phyloP scores from a whole-genome alignment of 768 basidiomycete species.

The Phanerochaete sordida region DNA sequence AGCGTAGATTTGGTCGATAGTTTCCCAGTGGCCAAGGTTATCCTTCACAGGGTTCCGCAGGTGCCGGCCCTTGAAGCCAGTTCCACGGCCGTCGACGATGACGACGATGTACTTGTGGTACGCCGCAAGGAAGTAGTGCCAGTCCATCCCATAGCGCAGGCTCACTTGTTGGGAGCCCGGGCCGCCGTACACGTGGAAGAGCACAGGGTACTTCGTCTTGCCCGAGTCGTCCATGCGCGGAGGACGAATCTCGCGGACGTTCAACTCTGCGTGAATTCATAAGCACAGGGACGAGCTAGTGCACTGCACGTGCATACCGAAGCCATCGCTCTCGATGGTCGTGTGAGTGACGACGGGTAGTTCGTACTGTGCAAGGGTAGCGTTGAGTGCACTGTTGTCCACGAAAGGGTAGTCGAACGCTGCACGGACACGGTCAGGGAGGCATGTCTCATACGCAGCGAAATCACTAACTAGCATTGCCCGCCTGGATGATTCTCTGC shows the following conservation, averaged over 20 bases:
- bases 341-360: slow-evolving; percentile 64
- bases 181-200: slow-evolving; percentile 94
- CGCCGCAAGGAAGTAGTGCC: slow-evolving; percentile 85
- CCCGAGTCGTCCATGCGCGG: slow-evolving; percentile 93
- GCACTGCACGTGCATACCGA: slow-evolving; percentile 38
- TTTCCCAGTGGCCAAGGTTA: slow-evolving; percentile 88
- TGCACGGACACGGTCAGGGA: slow-evolving; percentile 26
- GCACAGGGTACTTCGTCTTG: slow-evolving; percentile 91
- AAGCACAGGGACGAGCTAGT: neutral
- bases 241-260: slow-evolving; percentile 88
- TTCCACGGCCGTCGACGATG: slow-evolving; percentile 89
- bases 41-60: slow-evolving; percentile 86
- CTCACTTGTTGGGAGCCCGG: slow-evolving; percentile 81
- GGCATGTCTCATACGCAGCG: neutral
- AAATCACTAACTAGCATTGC: slow-evolving; percentile 36
- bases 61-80: slow-evolving; percentile 83
- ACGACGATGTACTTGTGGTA: slow-evolving; percentile 83
- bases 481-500: slow-evolving; percentile 72
- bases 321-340: slow-evolving; percentile 78
- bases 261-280: slow-evolving; percentile 56
- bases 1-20: slow-evolving; percentile 83
- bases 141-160: slow-evolving; percentile 65
- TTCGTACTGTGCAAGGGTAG: slow-evolving; percentile 65
- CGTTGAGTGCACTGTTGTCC: slow-evolving; percentile 64
- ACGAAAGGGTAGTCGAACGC: slow-evolving; percentile 65